Evolutionary conservation across 2,329 filamentous ascomycete species (phyloP).

Genomic region (Hirsutella minnesotensis): DNA sequence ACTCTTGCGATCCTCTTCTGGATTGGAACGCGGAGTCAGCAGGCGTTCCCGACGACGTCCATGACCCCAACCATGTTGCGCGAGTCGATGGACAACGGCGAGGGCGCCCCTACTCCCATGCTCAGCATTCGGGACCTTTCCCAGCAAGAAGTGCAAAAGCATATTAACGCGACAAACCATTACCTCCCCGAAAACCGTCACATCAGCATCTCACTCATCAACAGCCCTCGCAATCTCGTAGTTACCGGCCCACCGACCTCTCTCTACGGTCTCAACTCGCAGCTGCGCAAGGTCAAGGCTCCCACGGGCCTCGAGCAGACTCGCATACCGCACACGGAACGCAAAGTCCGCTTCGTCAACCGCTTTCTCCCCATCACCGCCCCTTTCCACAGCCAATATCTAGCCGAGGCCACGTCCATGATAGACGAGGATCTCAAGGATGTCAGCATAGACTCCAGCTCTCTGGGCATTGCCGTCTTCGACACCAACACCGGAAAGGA

Average conservation of each 20-base stretch:
- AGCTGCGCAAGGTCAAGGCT: conserved; percentile 92
- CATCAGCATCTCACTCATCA: conserved; percentile 89
- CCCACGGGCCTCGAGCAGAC: conserved; percentile 96
- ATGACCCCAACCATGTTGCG: conserved; percentile 82
- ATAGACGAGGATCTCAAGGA: conserved; percentile 83
- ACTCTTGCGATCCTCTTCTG: conserved; percentile 93
- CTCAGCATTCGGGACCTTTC: conserved; percentile 91
- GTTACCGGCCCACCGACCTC: conserved; percentile 94
- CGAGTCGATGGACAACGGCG: conserved; percentile 86
- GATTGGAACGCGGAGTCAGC: conserved; percentile 94
- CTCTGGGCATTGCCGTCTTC: conserved; percentile 74
- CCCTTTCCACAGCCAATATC: conserved; percentile 95
- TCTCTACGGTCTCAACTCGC: conserved; percentile 88
- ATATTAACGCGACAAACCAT: conserved; percentile 93
- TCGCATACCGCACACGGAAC: conserved; percentile 84
- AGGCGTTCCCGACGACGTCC: conserved; percentile 91
- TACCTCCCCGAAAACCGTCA: conserved; percentile 88
- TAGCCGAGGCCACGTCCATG: conserved; percentile 67
- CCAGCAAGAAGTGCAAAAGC: conserved; percentile 79
- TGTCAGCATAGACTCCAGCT: conserved; percentile 60
- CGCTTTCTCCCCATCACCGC: conserved; percentile 95
- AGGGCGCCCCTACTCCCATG: conserved; percentile 96
- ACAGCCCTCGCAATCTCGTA: conserved; percentile 94
- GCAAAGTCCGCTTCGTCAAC: conserved; percentile 93
- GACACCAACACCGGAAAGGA: conserved; percentile 86